These are phyloP conservation scores for Eucalyptus polybractea DNA, from an alignment of 345 rosid species.

Conservation along the genomic window DNA sequence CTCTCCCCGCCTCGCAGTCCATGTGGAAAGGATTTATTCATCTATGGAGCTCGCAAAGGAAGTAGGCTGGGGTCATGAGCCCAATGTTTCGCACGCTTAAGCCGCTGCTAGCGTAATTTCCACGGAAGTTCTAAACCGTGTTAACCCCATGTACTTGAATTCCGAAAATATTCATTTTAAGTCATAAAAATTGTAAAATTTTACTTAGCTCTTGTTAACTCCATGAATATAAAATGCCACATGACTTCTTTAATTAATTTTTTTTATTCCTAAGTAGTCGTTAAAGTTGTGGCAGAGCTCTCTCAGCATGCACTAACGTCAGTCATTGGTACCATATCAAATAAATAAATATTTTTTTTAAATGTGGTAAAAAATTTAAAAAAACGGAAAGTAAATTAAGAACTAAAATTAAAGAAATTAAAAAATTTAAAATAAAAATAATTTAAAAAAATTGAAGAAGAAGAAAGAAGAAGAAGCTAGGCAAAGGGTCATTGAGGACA, in stretches of 20 bases:
- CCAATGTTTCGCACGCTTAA: background rate
- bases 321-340: background rate
- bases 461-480: no score
- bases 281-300: background rate
- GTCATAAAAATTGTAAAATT: background rate
- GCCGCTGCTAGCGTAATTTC: background rate
- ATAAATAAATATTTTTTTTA: background rate
- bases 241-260: background rate
- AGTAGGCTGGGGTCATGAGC: background rate
- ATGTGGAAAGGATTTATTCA: background rate
- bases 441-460: no score
- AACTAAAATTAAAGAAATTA: background rate
- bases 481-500: background rate
- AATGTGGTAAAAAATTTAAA: no score
- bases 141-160: background rate
- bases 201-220: background rate
- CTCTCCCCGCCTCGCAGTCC: background rate
- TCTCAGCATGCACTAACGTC: background rate
- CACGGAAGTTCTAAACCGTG: background rate
- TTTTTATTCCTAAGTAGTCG: background rate
- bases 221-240: background rate
- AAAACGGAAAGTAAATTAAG: background rate
- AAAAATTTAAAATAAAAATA: no score
- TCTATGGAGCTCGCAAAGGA: background rate
- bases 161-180: background rate